Conservation (phyloP, 2,329 filamentous ascomycete genomes). For the Chrysoporthe deuterocubensis region DNA sequence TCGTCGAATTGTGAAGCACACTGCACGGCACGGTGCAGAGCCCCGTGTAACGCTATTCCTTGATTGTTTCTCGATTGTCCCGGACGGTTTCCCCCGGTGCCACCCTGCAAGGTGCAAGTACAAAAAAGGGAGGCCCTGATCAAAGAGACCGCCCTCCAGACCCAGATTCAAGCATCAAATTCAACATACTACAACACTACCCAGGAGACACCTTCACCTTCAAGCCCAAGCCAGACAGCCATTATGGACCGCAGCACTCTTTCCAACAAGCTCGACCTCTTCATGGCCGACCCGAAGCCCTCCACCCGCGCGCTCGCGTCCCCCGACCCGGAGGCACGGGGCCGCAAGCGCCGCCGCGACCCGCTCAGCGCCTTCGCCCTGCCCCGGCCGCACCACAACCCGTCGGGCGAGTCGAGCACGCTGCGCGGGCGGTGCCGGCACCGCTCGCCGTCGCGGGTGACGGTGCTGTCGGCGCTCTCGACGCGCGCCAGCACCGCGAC, state of each 20-base stretch:
- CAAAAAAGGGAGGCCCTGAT: background rate
- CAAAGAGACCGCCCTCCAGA: no score
- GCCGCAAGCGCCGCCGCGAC: slow-evolving; percentile 43
- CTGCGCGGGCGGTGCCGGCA: slow-evolving; percentile 47
- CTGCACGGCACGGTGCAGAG: slow-evolving; percentile 13
- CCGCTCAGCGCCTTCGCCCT: slow-evolving; percentile 34
- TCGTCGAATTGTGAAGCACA: slow-evolving; percentile 7
- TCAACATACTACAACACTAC: no score
- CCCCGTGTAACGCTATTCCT: slow-evolving; percentile 19
- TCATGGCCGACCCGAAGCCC: slow-evolving; percentile 9
- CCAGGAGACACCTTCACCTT: background rate
- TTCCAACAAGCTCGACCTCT: slow-evolving; percentile 14
- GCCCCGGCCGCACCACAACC: slow-evolving; percentile 34
- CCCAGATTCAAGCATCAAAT: no score
- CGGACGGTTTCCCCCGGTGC: slow-evolving; percentile 3
- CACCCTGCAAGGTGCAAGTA: background rate
- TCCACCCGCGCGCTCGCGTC: slow-evolving; percentile 34
- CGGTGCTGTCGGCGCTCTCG: slow-evolving; percentile 39
- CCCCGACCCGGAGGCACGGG: slow-evolving; percentile 41
- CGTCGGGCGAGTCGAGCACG: slow-evolving; percentile 44
- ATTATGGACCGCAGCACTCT: slow-evolving; percentile 19
- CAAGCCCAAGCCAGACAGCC: no score
- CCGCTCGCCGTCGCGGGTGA: slow-evolving; percentile 42
- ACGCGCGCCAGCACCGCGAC: background rate
- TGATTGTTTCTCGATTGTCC: background rate